Evolutionary conservation across 2,329 filamentous ascomycete genomes (phyloP).

Genomic region (Paramyrothecium roridum): DNA sequence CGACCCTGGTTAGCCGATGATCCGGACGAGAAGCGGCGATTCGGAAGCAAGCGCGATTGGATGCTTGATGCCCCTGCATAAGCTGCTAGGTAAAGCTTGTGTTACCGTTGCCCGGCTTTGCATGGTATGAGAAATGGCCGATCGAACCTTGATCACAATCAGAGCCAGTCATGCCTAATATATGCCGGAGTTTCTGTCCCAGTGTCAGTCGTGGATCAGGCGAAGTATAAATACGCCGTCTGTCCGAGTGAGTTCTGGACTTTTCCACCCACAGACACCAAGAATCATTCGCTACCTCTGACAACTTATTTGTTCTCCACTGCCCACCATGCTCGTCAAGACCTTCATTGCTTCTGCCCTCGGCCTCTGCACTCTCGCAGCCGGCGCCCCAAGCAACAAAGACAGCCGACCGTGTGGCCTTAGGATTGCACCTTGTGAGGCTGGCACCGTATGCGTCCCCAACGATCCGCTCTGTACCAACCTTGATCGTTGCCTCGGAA

Average conservation of each 20-base stretch:
- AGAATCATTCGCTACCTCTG: not conserved
- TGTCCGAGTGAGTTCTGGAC: not conserved
- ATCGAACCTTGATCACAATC: not conserved
- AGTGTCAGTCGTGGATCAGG: not conserved
- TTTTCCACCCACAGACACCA: not conserved
- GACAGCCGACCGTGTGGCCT: not conserved
- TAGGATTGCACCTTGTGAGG: not conserved
- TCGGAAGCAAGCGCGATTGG: not conserved
- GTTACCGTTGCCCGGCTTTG: not conserved
- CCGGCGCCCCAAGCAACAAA: not conserved
- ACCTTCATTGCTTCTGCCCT: not conserved
- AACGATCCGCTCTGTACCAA: not conserved
- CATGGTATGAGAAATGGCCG: not conserved
- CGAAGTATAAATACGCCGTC: not conserved
- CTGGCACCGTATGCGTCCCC: not conserved
- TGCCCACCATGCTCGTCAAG: not conserved
- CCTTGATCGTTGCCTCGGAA: not conserved
- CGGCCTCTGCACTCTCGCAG: not conserved
- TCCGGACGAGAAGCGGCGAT: not conserved
- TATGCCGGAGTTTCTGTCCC: not conserved
- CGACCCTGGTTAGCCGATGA: not conserved
- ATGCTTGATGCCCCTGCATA: not conserved
- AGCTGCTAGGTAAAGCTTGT: not conserved
- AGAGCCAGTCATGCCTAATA: not conserved
- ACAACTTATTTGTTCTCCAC: not conserved